Percentiles rank a stretch among this genome's conserved stretches.
Evolutionary conservation across 176 grass and related monocot species (phyloP).

Genomic region (Chrysopogon serrulatus): DNA sequence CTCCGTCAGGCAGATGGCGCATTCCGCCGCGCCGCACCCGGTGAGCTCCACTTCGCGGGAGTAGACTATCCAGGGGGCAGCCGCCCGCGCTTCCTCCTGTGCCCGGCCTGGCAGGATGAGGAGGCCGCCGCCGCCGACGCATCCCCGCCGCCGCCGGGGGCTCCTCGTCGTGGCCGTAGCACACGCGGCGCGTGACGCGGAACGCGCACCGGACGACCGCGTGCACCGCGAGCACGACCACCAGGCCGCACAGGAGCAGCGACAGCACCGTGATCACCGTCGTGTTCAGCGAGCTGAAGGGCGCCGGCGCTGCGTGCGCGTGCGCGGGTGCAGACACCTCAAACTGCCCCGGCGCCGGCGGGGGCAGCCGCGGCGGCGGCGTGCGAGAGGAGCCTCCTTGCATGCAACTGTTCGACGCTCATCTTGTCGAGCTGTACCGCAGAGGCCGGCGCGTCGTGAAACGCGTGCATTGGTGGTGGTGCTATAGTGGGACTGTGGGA

Average conservation of each 20-base stretch:
- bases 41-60: slow-evolving; percentile 35
- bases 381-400: slow-evolving; percentile 50
- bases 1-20: slow-evolving; percentile 91
- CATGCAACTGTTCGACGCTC: slow-evolving; percentile 9
- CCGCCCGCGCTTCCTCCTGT: slow-evolving; percentile 11
- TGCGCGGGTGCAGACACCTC: neutral
- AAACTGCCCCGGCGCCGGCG: neutral
- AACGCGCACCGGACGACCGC: slow-evolving; percentile 44
- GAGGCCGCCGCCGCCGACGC: neutral
- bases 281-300: slow-evolving; percentile 49
- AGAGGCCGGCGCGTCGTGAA: neutral
- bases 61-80: slow-evolving; percentile 37
- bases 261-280: slow-evolving; percentile 64
- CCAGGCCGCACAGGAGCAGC: slow-evolving; percentile 51
- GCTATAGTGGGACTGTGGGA: neutral
- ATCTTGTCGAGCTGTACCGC: neutral
- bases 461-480: neutral
- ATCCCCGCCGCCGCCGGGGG: neutral
- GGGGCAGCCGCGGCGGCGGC: neutral
- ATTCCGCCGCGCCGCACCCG: slow-evolving; percentile 60
- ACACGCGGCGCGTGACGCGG: slow-evolving; percentile 40
- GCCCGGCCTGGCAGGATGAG: neutral
- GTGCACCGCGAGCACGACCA: slow-evolving; percentile 48
- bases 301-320: neutral
- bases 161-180: slow-evolving; percentile 35